Evolutionary conservation across 768 basidiomycete genomes (phyloP), one percentile per base, ranked within the genome.

Genomic region (Suillus bovinus): DNA sequence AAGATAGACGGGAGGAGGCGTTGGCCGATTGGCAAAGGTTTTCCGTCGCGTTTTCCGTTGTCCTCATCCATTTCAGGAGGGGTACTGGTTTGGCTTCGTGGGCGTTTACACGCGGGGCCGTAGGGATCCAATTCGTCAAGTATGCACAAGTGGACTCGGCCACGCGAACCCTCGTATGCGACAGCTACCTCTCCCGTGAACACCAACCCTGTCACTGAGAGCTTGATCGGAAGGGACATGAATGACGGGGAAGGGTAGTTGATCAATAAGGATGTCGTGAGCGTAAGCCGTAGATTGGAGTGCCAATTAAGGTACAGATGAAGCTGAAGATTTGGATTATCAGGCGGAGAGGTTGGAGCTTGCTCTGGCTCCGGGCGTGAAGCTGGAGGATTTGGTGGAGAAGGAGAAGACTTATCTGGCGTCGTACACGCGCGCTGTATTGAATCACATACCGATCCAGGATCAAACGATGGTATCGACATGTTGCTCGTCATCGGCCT

Each of bases 241-340:
- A 99, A 99, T 73, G 90, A 85, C 0, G 90, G 89, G 0, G 94
- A 94, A 6, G 97, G 97, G 73, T 99, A 98, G 77, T 99, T 97
- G 76, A 99, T 95, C 64, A 95, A 85, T 31, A 99, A 83, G 10
- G 94, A 96, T 0, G 97, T 99, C 34, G 92, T 88, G 60, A 99
- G 82, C 9, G 91, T 92, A 67, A 99, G 81, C 17, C 91, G 89
- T 10, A 99, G 81, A 73, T 97, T 88, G 11, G 96, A 93, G 58
- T 88, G 84, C 87, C 96, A 96, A 36, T 85, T 82, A 49, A 98
- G 78, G 68, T 88, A 86, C 0, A 99, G 79, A 71, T 98, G 95
- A 4, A 97, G 75, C 72, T 99, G 97, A 33, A 99, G 79, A 71
- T 96, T 91, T 2, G 92, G 86, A 52, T 73, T 68, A 64, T 75